Base-by-base conservation (phyloP, 768 basidiomycete genomes). In the Tricholoma matsutake region DNA sequence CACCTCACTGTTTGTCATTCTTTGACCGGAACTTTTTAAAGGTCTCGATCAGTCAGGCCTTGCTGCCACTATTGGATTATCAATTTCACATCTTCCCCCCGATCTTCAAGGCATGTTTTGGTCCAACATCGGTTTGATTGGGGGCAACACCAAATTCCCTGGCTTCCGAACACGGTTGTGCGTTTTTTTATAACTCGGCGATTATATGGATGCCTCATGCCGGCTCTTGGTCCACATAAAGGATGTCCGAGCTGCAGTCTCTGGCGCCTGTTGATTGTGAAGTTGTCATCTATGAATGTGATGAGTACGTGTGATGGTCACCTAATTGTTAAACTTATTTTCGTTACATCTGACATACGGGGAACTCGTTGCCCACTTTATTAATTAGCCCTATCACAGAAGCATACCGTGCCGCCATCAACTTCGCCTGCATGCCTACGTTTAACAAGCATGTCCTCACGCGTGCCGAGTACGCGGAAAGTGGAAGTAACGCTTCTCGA, bases 61-160 rank as follows among this genome's bases (percentile, higher is more conserved):
- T 29, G 79, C 92, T 35, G 83, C 81, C 58, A 86, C 88, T 10
- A 85, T 98, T 61, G 89, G 91, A 41, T 71, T 82, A 58, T 89
- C 89, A 60, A 94, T 98, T 68, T 79, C 83, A 0, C 74, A 83
- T 31, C 84, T 98, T 61, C 92, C 93, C 0, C 77, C 81, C 55
- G 93, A 96, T 67, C 67, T 96, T 25, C 92, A 88, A 65, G 95
- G 93, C 34, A 86, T 98, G 89, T 97, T 94, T 74, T 98, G 94
- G 94, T 86, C 86, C 34, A 93, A 98, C 72, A 94, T 98, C 62
- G 91, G 91, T 11, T 75, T 96, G 64, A 85, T 94, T 68, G 96
- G 96, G 54, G 96, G 96, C 13, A 89, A 84, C 72, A 85, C 86
- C 14, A 84, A 83, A 66, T 86, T 95, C 65, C 79, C 85, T 45